Evolutionary conservation across 1,284 basidiomycete genomes (phyloP), one percentile per base, ranked within the genome.

Genomic region (Cystobasidiaceae sp.): DNA sequence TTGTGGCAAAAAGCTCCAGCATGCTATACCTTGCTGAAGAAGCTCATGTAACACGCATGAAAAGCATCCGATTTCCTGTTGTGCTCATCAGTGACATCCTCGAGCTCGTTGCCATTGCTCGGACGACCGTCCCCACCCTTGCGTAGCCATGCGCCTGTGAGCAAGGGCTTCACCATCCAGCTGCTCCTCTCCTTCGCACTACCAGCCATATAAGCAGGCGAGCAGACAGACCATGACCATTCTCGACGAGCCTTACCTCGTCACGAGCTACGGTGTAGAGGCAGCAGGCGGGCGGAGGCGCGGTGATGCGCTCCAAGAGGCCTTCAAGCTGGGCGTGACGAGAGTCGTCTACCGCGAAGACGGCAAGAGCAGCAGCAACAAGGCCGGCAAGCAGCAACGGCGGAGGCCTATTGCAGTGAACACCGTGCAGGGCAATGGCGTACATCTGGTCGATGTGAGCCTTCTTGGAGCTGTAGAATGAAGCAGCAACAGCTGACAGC

Each of bases 11-110:
- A n/a, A n/a, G n/a, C n/a, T n/a, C n/a, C n/a, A n/a, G n/a, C n/a
- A n/a, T n/a, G n/a, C n/a, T n/a, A n/a, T n/a, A n/a, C n/a, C n/a
- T n/a, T n/a, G n/a, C n/a, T n/a, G n/a, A n/a, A n/a, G n/a, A n/a
- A n/a, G n/a, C n/a, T n/a, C n/a, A n/a, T n/a, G n/a, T n/a, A n/a
- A n/a, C n/a, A n/a, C n/a, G 9, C 82, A 84, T 3, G 73, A 86
- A 8, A 80, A 89, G 61, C 83, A 87, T 39, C 84, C 81, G 44
- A 81, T 81, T 0, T 80, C 88, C 46, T 78, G 72, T 5, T 44
- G 25, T 44, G 25, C 43, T n/a, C 0, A 57, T 89, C 27, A 87
- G 90, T 73, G 79, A 85, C 4, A 80, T 90, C 56, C 80, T 90
- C n/a, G 85, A n/a, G n/a, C n/a, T n/a, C n/a, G n/a, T n/a, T n/a